These are phyloP conservation scores for Conidiobolus incongruus DNA, from an alignment of 371 early-diverging fungal genomes.

Conservation along the genomic window DNA sequence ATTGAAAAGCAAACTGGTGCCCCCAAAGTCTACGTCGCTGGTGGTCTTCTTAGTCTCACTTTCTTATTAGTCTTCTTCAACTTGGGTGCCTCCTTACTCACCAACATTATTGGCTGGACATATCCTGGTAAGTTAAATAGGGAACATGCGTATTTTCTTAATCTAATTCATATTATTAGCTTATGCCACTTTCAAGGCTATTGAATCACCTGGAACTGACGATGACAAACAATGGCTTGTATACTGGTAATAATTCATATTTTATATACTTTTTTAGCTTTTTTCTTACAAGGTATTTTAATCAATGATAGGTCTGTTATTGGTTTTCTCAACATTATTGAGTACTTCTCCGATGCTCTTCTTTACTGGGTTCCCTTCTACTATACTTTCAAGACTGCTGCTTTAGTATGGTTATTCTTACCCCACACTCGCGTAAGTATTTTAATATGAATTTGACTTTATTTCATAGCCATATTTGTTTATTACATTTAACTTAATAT, in stretches of 20 bases:
- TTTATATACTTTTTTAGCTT: not conserved
- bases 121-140: conserved; percentile 66
- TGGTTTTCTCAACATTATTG: conserved; percentile 55
- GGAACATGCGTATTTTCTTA: not conserved
- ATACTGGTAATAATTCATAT: conserved; percentile 22
- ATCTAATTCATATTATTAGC: conserved; percentile 15
- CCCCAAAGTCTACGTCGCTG: conserved; percentile 58
- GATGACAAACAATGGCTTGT: conserved; percentile 83
- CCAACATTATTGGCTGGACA: conserved; percentile 63
- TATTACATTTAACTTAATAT: too few species aligned
- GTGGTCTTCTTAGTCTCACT: conserved; percentile 26
- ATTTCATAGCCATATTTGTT: too few species aligned
- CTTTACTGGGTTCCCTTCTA: conserved; percentile 87
- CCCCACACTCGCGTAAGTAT: conserved; percentile 11
- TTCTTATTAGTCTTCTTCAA: conserved; percentile 70
- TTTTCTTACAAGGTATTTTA: not conserved
- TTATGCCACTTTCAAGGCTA: conserved; percentile 77
- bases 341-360: conserved; percentile 66
- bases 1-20: conserved; percentile 48
- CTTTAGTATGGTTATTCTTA: conserved; percentile 36
- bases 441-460: too few species aligned
- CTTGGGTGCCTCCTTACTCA: conserved; percentile 47
- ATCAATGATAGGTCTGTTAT: conserved; percentile 40
- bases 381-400: conserved; percentile 68
- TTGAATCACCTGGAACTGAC: conserved; percentile 47